Evolutionary conservation across 2,329 filamentous ascomycete genomes (phyloP), one percentile per base, ranked within the genome.

Genomic region (Macrophomina phaseolina): DNA sequence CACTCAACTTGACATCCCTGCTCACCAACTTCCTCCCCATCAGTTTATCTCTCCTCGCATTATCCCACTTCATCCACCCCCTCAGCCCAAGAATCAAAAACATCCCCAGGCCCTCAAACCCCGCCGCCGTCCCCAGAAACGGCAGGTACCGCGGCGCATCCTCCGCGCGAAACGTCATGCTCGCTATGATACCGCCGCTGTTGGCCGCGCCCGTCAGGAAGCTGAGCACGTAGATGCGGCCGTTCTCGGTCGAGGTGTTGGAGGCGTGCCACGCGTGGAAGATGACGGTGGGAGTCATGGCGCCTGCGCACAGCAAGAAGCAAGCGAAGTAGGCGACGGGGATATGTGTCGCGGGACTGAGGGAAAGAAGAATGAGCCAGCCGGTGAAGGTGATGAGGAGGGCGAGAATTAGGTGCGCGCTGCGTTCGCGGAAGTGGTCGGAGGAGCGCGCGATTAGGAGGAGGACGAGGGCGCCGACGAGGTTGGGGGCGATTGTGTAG

Each of bases 1-100:
- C 66, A 14, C 66, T 64, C 53, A 64, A 18, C 34, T 18, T 53
- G 1, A 64, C 61, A 34, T 67, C 66, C 49, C 61, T 60, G 16
- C 49, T 55, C 4, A 55, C 45, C 61, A 65, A n/a, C 42, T 34
- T 52, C 53, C 12, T 34, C 8, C 66, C 62, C 62, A 67, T 51
- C 6, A 36, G 18, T 3, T 45, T 30, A 52, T 67, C 66, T 28
- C 66, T 64, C 51, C 62, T 48, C 23, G 18, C 28, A 40, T 67
- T 67, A 36, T 67, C 61, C 51, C 61, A 40, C 32, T n/a, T n/a
- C 60, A 67, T 65, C 66, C 66, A 67, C 16, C n/a, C 40, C 23
- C 66, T n/a, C 61, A 67, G 4, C n/a, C 34, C 51, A 32, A 65
- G 18, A 14, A 64, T 65, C 40, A 67, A 32, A 38, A 67, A 0